Percentiles rank a stretch among this genome's conserved stretches.
These are phyloP conservation scores for Apiosordaria backusii DNA, from an alignment of 495 filamentous ascomycete species.

Conservation along the genomic window DNA sequence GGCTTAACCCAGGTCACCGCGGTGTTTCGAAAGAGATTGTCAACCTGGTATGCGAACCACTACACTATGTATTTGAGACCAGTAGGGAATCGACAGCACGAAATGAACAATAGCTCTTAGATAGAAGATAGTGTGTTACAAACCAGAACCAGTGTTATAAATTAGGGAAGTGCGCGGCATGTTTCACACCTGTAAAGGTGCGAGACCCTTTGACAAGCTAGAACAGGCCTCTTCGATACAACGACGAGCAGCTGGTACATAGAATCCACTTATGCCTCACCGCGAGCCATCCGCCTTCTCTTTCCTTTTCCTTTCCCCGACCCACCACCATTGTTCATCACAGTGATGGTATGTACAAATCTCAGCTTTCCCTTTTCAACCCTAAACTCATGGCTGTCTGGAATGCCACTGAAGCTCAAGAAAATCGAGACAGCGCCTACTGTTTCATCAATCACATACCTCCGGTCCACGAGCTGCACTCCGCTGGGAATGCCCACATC, in stretches of 20 bases:
- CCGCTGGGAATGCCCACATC: conserved; percentile 40
- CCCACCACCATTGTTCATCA: conserved; percentile 27
- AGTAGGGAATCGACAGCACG: too few species aligned
- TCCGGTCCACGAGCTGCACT: conserved; percentile 38
- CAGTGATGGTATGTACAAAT: conserved; percentile 47
- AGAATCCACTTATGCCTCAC: not conserved
- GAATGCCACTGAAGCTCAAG: conserved; percentile 42
- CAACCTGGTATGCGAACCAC: conserved; percentile 12
- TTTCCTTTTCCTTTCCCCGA: conserved; percentile 16
- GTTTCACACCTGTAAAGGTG: too few species aligned
- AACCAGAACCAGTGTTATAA: too few species aligned
- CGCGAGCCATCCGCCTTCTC: not conserved
- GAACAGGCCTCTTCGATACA: not conserved
- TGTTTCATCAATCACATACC: conserved; percentile 52
- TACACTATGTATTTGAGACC: too few species aligned
- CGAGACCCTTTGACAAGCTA: not conserved
- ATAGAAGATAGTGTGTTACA: too few species aligned
- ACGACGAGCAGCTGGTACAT: not conserved
- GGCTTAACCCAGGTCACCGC: conserved; percentile 12
- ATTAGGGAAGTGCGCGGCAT: too few species aligned
- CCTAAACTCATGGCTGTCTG: conserved; percentile 51
- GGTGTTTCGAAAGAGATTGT: conserved; percentile 3
- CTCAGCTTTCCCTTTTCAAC: conserved; percentile 48
- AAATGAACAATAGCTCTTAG: too few species aligned
- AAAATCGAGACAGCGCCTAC: conserved; percentile 46